phyloP scores from a whole-genome alignment of 495 filamentous ascomycete genomes.

The Letharia lupina region DNA sequence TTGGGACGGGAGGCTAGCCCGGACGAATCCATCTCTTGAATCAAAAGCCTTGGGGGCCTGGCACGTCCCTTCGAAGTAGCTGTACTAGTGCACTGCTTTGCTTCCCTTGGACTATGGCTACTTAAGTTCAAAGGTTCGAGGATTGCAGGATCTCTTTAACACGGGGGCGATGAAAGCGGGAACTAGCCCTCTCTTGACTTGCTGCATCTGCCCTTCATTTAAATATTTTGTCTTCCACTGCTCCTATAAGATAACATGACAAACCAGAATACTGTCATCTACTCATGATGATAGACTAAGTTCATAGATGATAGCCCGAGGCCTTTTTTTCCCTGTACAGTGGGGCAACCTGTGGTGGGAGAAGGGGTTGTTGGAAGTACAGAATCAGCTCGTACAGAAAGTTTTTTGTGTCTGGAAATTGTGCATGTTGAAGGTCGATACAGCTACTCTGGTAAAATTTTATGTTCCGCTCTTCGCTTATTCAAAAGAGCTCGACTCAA shows the following conservation, averaged over 20 bases:
- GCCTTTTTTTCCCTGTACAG: neutral
- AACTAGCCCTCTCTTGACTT: neutral
- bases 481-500: neutral
- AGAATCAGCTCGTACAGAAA: neutral
- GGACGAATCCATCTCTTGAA: neutral
- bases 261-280: neutral
- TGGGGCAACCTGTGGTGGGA: neutral
- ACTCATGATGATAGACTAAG: neutral
- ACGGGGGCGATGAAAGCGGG: neutral
- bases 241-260: neutral
- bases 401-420: neutral
- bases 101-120: neutral
- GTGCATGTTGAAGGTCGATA: conserved; percentile 31
- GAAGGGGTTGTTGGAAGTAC: neutral
- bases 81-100: neutral
- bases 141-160: neutral
- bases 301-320: neutral
- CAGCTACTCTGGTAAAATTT: conserved; percentile 25
- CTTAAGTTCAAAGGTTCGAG: neutral
- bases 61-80: neutral
- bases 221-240: neutral
- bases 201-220: neutral
- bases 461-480: neutral
- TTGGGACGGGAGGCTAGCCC: neutral
- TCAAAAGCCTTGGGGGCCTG: too few relatives aligned